Base-by-base conservation (phyloP, 257 asterid species). In the Solanum verrucosum region DNA sequence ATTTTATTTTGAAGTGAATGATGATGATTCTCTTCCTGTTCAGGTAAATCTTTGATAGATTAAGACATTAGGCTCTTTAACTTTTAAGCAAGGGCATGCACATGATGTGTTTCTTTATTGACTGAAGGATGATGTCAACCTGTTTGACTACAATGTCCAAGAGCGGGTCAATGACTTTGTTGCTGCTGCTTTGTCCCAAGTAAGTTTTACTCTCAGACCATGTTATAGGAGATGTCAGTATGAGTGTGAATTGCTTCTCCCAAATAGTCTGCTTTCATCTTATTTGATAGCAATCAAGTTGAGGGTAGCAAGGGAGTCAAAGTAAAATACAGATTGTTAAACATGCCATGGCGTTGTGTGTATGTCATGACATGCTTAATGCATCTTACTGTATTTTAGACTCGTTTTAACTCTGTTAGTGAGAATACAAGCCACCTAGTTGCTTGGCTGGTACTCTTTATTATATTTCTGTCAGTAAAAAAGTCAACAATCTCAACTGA, bases 151-250 rank as follows among this genome's bases (percentile, higher is more conserved):
- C 95, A 96, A 96, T 90, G 99, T 96, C 90, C 94, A 92, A 52
- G 96, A 95, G 87, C 99, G 99, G 37, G 99, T 96, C 90, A 88
- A 94, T 65, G 98, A 85, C 88, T 96, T 96, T 92, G 98, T 96
- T 59, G 98, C 97, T 89, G 98, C 99, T 89, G 99, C 99, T 85
- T 85, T 91, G n/a, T 67, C 92, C 75, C 97, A 95, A 96, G 99
- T 94, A 71, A 87, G 89, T 29, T 49, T 21, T 3, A 46, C 20
- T 29, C 70, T 18, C 70, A 16, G 70, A 25, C n/a, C 70, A 82
- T 21, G 67, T 73, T 73, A 73, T 35, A 73, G 9, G 49, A 73
- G 82, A 21, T 35, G 49, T 21, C 82, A 73, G 82, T 73, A 21
- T 49, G 70, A 29, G 44, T 49, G 70, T 82, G 20, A 82, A 49